These are phyloP conservation scores for Bacidia gigantensis DNA, from an alignment of 495 filamentous ascomycete species.

Conservation along the genomic window DNA sequence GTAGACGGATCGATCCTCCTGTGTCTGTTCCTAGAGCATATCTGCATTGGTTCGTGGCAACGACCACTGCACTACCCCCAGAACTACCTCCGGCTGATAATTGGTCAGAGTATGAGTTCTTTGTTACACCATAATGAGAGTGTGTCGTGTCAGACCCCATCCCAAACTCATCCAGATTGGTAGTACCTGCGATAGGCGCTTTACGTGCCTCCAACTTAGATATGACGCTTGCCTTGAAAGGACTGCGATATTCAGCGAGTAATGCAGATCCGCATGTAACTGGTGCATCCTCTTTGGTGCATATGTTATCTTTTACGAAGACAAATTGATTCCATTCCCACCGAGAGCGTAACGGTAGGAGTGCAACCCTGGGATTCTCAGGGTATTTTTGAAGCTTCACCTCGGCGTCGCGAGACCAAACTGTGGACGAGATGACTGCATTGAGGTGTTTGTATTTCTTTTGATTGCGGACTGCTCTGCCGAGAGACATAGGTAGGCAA, in stretches of 20 bases:
- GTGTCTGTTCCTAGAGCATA: slow-evolving; percentile 87
- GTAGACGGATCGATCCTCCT: slow-evolving; percentile 81
- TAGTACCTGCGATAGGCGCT: slow-evolving; percentile 59
- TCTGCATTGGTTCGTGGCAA: slow-evolving; percentile 55
- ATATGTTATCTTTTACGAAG: slow-evolving; percentile 85
- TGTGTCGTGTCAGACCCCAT: slow-evolving; percentile 88
- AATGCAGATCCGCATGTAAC: slow-evolving; percentile 74
- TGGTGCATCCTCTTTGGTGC: slow-evolving; percentile 52
- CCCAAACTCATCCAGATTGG: slow-evolving; percentile 93
- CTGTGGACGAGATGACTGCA: no score
- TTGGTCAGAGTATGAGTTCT: slow-evolving; percentile 25
- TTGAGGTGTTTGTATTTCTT: no score
- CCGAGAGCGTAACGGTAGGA: no score
- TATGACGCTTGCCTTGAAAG: slow-evolving; percentile 78
- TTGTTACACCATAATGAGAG: slow-evolving; percentile 58
- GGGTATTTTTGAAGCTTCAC: no score
- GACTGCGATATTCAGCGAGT: slow-evolving; percentile 54
- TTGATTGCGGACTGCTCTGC: no score
- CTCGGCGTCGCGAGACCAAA: no score
- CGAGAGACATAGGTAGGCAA: no score
- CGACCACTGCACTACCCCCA: slow-evolving; percentile 82
- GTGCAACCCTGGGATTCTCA: no score
- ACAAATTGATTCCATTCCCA: no score
- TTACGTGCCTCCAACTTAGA: slow-evolving; percentile 48
- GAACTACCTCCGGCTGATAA: slow-evolving; percentile 82